A percentile compares a stretch with the other conserved stretches of the same genome.
These are phyloP conservation scores for Xenoacremonium recifei DNA, from an alignment of 2,329 filamentous ascomycete genomes.

Conservation along the genomic window DNA sequence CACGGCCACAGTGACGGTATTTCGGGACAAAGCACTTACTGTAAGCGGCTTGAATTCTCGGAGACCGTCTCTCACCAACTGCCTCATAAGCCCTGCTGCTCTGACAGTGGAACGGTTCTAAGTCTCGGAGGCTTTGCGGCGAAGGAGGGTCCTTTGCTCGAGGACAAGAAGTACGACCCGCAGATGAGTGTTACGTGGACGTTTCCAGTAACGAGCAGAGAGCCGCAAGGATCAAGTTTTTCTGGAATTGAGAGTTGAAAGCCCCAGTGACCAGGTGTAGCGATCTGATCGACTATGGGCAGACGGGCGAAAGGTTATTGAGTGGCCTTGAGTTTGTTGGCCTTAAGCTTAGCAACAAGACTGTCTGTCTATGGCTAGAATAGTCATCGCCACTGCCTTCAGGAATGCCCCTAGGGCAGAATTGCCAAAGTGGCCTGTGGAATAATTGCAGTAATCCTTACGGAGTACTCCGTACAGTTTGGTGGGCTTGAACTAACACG, in stretches of 20 bases:
- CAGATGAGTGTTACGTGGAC: background rate
- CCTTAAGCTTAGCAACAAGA: background rate
- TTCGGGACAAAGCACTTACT: no score
- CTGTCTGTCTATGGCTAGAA: no score
- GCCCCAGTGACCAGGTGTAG: background rate
- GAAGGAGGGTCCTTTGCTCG: slow-evolving; percentile 7
- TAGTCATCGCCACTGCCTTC: no score
- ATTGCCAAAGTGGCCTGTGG: no score
- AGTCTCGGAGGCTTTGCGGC: slow-evolving; percentile 15
- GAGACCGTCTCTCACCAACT: no score
- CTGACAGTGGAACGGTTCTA: background rate
- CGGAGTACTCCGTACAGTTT: no score
- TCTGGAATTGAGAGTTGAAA: background rate
- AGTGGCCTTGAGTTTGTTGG: background rate
- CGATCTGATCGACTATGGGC: background rate
- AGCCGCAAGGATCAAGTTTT: background rate
- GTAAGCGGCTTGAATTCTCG: no score
- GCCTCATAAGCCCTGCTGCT: no score
- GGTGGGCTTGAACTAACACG: no score
- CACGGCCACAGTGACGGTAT: no score
- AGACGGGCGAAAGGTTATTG: background rate
- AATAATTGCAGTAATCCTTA: no score
- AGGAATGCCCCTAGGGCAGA: no score
- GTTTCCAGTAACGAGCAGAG: background rate
- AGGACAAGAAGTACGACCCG: background rate